Percentiles rank a stretch among this genome's conserved stretches.
Conservation (phyloP, 2,329 filamentous ascomycete species). For the Hymenoscyphus fraxineus region DNA sequence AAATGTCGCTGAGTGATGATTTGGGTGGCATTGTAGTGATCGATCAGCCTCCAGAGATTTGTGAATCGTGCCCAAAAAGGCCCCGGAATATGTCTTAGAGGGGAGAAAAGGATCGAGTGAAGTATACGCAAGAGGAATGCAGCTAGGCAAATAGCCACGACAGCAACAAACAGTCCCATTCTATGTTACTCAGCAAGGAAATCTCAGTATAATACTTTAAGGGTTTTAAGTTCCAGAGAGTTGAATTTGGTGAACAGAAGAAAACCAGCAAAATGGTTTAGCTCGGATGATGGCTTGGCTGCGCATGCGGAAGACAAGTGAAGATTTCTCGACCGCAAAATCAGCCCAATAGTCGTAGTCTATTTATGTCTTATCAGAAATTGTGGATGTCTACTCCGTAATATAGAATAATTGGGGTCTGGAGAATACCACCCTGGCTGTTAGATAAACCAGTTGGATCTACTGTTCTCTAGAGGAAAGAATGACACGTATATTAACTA, state of each 20-base stretch:
- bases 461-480: too few species aligned
- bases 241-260: background rate
- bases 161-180: background rate
- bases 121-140: background rate
- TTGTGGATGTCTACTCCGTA: too few species aligned
- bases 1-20: slow-evolving; percentile 20
- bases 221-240: background rate
- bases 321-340: background rate
- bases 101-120: slow-evolving; percentile 10
- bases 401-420: too few species aligned
- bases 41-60: slow-evolving; percentile 29
- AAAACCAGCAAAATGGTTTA: background rate
- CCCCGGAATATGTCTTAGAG: slow-evolving; percentile 25
- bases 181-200: background rate
- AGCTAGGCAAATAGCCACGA: background rate
- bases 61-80: slow-evolving; percentile 30
- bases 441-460: too few species aligned
- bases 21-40: slow-evolving; percentile 19
- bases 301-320: background rate
- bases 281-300: background rate
- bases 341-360: background rate
- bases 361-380: background rate
- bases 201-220: background rate
- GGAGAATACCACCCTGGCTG: too few species aligned
- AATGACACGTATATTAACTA: too few species aligned